A percentile compares a stretch with the other conserved stretches of the same genome.
phyloP scores from a whole-genome alignment of 73 alveolate genomes.

The Paramecium octaurelia region DNA sequence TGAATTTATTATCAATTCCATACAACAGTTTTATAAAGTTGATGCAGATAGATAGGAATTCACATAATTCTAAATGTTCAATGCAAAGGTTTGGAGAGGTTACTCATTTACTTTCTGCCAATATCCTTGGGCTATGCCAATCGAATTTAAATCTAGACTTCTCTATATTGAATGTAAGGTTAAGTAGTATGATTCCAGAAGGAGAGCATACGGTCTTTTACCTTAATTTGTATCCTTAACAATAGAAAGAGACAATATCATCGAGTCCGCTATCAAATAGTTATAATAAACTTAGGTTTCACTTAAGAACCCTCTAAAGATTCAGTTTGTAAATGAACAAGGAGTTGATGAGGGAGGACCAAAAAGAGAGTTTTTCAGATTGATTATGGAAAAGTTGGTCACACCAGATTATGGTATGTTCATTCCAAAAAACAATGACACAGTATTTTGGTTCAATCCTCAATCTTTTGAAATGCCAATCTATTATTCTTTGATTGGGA shows the following conservation, averaged over 20 bases:
- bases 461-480: constrained; percentile 90
- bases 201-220: not conserved
- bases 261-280: not conserved
- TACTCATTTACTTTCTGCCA: constrained; percentile 14
- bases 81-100: not conserved
- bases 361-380: constrained; percentile 93
- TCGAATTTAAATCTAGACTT: not conserved
- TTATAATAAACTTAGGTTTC: not conserved
- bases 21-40: not conserved
- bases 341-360: constrained; percentile 99
- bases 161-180: not conserved
- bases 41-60: constrained; percentile 25
- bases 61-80: not conserved
- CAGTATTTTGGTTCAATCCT: constrained; percentile 92
- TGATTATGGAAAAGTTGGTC: constrained; percentile 66
- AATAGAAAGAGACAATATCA: not conserved
- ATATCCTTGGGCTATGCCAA: constrained; percentile 16
- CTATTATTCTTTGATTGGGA: constrained; percentile 92
- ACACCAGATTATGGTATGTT: constrained; percentile 80
- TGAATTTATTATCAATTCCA: not conserved
- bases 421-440: constrained; percentile 74
- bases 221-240: not conserved
- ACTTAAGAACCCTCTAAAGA: constrained; percentile 87
- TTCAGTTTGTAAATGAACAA: constrained; percentile 90
- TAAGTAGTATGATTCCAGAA: not conserved